Conservation (phyloP, 352 stramenopile genomes). For the Peronosclerospora sorghi region DNA sequence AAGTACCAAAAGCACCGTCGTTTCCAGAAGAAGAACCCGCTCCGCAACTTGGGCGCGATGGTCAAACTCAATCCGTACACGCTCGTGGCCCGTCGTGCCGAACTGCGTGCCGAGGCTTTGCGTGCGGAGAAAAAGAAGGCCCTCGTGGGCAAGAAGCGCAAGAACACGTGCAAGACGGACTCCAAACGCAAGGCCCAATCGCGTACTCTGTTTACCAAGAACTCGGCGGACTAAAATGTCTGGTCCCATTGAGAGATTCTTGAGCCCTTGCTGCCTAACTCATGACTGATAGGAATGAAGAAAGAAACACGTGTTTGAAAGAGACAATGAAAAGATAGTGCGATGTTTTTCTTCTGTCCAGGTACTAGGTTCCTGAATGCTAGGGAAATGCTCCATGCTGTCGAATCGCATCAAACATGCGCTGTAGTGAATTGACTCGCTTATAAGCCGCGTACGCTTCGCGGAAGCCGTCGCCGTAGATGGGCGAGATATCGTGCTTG, state of each 20-base stretch:
- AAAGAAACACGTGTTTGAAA: slow-evolving; percentile 12
- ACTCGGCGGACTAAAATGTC: slow-evolving; percentile 74
- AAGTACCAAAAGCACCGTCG: slow-evolving; percentile 86
- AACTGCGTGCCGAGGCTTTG: slow-evolving; percentile 78
- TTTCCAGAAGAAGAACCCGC: slow-evolving; percentile 96
- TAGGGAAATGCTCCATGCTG: slow-evolving; percentile 32
- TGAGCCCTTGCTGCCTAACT: not conserved
- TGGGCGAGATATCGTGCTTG: slow-evolving; percentile 37
- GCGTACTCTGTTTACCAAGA: slow-evolving; percentile 71
- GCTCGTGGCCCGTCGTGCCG: slow-evolving; percentile 83
- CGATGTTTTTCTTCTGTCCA: too few relatives aligned
- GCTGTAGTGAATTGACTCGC: slow-evolving; percentile 48
- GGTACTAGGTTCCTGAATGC: too few relatives aligned
- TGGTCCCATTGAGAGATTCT: not conserved
- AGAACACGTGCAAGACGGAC: slow-evolving; percentile 74
- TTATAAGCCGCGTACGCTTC: slow-evolving; percentile 53
- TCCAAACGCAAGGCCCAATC: slow-evolving; percentile 67
- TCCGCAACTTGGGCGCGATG: slow-evolving; percentile 92
- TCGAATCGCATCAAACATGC: slow-evolving; percentile 53
- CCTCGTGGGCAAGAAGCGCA: slow-evolving; percentile 71
- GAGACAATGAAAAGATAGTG: slow-evolving; percentile 2
- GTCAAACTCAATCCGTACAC: slow-evolving; percentile 97
- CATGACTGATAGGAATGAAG: slow-evolving; percentile 5
- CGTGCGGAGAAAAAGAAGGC: slow-evolving; percentile 85
- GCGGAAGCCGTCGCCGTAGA: slow-evolving; percentile 65